Evolutionary conservation across 257 asterid genomes (phyloP), one percentile per base, ranked within the genome.

Genomic region (Nicotiana benthamiana): DNA sequence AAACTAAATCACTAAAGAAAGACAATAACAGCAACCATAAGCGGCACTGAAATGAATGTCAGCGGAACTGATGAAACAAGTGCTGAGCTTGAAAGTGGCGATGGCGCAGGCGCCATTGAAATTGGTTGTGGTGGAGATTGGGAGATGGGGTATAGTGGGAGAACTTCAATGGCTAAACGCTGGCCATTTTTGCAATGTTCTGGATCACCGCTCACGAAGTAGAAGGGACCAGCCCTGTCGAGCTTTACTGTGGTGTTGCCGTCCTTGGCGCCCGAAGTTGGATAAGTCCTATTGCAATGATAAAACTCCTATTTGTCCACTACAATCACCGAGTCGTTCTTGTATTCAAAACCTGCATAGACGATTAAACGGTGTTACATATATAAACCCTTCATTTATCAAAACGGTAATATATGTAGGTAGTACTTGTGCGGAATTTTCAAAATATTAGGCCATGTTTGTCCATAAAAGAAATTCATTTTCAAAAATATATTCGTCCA

Each of bases 281-380:
- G 91, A 16, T 80, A 82, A 87, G 86, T 90, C 1, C 88, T 80
- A 81, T 93, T 87, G 92, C 97, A 93, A 80, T 93, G 97, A 67
- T 88, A 93, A 83, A 87, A 93, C 36, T 93, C 97, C 87, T 90
- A 92, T 83, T 90, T 93, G 61, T 87, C 90, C 66, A 93, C 97
- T 78, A 86, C 86, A 28, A 86, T 53, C 13, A 93, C 92, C 3
- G 97, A 81, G 80, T 93, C 95, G 43, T 92, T 93, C 77, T 86
- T 88, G 87, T 93, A 93, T 84, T 80, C 91, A 11, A 93, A 93
- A 80, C 94, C 97, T 93, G 72, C 36, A 12, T 6, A 59, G 5
- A 56, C n/a, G 26, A 15, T 0, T 22, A 24, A 28, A 17, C 13
- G 9, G 1, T 13, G 12, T 0, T 2, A 59, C 63, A 11, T 0